These are phyloP conservation scores for Penicillium oxalicum DNA, from an alignment of 2,329 filamentous ascomycete species.

Conservation along the genomic window DNA sequence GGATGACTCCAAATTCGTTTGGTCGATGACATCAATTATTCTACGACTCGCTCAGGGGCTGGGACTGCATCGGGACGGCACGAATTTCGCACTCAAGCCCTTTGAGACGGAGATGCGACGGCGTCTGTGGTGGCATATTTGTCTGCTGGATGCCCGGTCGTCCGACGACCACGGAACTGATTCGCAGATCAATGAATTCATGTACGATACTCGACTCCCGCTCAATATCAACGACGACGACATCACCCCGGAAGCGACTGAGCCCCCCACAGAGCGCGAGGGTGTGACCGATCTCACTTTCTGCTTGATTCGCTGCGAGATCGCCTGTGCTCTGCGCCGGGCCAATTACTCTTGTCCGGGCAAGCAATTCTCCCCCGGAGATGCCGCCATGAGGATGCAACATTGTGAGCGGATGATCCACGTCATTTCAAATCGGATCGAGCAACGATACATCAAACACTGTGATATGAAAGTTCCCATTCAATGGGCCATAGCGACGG, in stretches of 20 bases:
- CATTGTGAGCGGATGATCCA: slow-evolving; percentile 45
- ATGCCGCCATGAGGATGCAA: slow-evolving; percentile 20
- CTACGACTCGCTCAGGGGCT: slow-evolving; percentile 42
- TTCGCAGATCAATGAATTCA: slow-evolving; percentile 38
- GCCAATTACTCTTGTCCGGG: slow-evolving; percentile 34
- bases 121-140: slow-evolving; percentile 48
- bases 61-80: slow-evolving; percentile 49
- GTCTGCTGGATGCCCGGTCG: slow-evolving; percentile 43
- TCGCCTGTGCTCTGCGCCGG: slow-evolving; percentile 40
- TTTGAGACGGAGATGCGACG: slow-evolving; percentile 50
- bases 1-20: slow-evolving; percentile 39
- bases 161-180: slow-evolving; percentile 48
- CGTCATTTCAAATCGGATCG: slow-evolving; percentile 49
- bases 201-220: slow-evolving; percentile 46
- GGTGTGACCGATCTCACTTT: slow-evolving; percentile 52
- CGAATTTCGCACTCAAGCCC: slow-evolving; percentile 41
- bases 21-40: slow-evolving; percentile 40
- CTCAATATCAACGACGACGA: slow-evolving; percentile 50
- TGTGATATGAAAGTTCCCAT: slow-evolving; percentile 49
- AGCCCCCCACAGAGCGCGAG: slow-evolving; percentile 44
- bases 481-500: slow-evolving; percentile 63
- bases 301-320: slow-evolving; percentile 49
- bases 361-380: slow-evolving; percentile 13
- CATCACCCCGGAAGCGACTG: slow-evolving; percentile 44
- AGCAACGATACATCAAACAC: slow-evolving; percentile 51